Base-by-base conservation (phyloP, 1,284 basidiomycete species). In the Malassezia caprae region DNA sequence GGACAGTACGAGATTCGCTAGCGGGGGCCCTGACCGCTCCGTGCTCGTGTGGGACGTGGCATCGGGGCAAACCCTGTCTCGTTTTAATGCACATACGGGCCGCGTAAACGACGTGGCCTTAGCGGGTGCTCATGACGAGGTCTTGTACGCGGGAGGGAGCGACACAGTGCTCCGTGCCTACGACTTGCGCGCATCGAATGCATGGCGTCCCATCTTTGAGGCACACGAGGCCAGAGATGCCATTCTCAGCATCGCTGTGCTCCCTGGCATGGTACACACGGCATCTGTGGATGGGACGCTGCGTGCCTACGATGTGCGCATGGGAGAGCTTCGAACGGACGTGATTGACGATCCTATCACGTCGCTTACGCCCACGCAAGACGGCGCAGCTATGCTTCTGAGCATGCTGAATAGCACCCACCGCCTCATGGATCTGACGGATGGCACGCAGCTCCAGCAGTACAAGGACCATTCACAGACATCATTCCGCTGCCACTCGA, bases 31-130 rank as follows among this genome's bases (percentile, higher is more conserved):
- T 3, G 94, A 99, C 76, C 84, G 88, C 61, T 84, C 84, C 42
- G 85, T 96, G 0, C 91, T 90, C 64, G 76, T 96, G 21, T 98
- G 93, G 93, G 94, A 98, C 72, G 93, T 99, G 8, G 83, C 85
- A 10, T 83, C 85, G 13, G 93, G 88, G 1, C 80, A 82, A 37
- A 87, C 90, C 1, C 82, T 85, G 24, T 80, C 89, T 39, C 79
- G 90, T 44, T 80, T 96, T 56, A 78, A 85, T 19, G 93, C 89
- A 0, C 91, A 96, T 75, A 82, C 87, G 78, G 84, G 88, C 3
- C 89, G 89, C 70, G 85, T 98, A 48, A 84, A 94, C 75, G 81
- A 82, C 7, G 90, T 96, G 5, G 86, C 87, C 56, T 93, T 96
- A 40, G 67, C 53, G 0, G 61, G 64, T 3, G 49, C 40, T 19